These are phyloP conservation scores for Penicillium herquei DNA, from an alignment of 495 filamentous ascomycete species.

Conservation along the genomic window DNA sequence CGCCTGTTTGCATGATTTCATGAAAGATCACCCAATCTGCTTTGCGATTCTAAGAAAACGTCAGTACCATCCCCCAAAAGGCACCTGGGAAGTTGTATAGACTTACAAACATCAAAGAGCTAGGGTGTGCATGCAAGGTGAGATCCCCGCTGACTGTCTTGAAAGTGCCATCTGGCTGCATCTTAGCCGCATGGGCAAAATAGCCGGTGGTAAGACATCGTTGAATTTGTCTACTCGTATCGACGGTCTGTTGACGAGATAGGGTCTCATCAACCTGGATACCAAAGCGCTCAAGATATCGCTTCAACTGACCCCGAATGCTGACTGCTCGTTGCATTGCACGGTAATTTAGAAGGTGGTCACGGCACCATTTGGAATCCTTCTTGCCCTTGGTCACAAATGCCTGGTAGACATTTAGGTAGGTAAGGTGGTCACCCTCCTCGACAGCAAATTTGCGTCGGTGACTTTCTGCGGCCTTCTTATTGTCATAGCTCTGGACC, in stretches of 20 bases:
- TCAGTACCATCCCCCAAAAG: constrained; percentile 11
- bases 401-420: constrained; percentile 89
- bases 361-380: constrained; percentile 81
- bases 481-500: constrained; percentile 75
- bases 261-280: constrained; percentile 65
- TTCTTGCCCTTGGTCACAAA: constrained; percentile 86
- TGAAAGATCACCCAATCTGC: constrained; percentile 98
- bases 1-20: constrained; percentile 88
- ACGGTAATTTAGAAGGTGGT: constrained; percentile 84
- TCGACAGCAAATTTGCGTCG: constrained; percentile 85
- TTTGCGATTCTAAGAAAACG: constrained; percentile 69
- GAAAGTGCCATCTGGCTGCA: constrained; percentile 94
- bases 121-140: constrained; percentile 84
- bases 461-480: constrained; percentile 67
- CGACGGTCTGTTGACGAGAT: constrained; percentile 23
- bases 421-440: constrained; percentile 93
- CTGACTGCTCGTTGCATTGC: constrained; percentile 79
- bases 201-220: constrained; percentile 88
- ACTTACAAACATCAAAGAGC: constrained; percentile 86
- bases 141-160: constrained; percentile 71
- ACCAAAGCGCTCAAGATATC: constrained; percentile 84
- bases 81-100: background rate
- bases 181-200: constrained; percentile 92
- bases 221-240: constrained; percentile 59
- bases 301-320: constrained; percentile 80